Evolutionary conservation across 2,329 filamentous ascomycete species (phyloP), one percentile per base, ranked within the genome.

Genomic region (Graphiopsis chlorocephala): DNA sequence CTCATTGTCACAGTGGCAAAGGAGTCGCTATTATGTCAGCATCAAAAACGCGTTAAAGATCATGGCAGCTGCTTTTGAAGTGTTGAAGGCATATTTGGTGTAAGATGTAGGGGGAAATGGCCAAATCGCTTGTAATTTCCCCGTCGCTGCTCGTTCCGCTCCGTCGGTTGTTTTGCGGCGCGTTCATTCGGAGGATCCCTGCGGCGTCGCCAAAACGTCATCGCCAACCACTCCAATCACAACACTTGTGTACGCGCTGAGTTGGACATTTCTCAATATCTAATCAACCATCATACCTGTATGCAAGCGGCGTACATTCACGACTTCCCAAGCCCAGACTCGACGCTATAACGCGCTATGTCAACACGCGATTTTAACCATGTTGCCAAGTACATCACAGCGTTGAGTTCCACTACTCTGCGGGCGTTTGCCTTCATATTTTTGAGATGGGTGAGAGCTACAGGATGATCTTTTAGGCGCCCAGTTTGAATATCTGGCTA

Each of bases 391-490:
- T 63, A 65, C 64, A 58, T 68, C 55, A 70, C 70, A n/a, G 67
- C 68, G 26, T 52, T 68, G 20, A 74, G 71, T 65, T 75, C 73
- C 1, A 57, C 69, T 2, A 57, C 67, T 8, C 48, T 76, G 26
- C 65, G 74, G 20, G n/a, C 69, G 4, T 59, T 65, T 62, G 68
- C 74, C 17, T 77, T 73, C 66, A 65, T 77, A 60, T 77, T 77
- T 63, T 66, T 77, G 28, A 66, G 75, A 72, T 77, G 75, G 75
- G 76, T 77, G 68, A 66, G 72, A 58, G 38, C 8, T 45, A 45
- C 38, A 45, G n/a, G n/a, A 45, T 45, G 38, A 45, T 45, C 38
- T 45, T 4, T 45, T 20, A 45, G 38, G 38, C 38, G 38, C 38
- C 38, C 38, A 1, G 23, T 23, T 8, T 45, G 38, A 23, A 45